Conservation (phyloP, 2,329 filamentous ascomycete species). For the Fusarium torreyae region DNA sequence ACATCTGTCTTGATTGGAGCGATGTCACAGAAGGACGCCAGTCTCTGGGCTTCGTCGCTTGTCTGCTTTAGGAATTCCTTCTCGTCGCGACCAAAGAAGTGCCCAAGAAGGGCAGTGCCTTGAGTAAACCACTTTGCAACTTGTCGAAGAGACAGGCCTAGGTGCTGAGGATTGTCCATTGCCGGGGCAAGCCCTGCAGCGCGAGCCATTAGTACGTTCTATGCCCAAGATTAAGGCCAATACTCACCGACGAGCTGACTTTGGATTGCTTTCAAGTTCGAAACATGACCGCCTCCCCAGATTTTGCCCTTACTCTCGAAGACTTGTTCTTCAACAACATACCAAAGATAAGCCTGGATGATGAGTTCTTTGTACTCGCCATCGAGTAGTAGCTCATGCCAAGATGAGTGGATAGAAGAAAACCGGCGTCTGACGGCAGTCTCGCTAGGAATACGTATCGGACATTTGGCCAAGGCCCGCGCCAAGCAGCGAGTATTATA, state of each 20-base stretch:
- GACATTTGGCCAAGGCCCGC: too few relatives aligned
- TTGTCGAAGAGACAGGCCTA: background rate
- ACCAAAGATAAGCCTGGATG: slow-evolving; percentile 3
- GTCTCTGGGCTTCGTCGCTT: accelerated
- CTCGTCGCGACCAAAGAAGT: background rate
- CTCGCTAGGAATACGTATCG: too few relatives aligned
- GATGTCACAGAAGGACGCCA: background rate
- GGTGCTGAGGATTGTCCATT: too few relatives aligned
- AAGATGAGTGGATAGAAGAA: too few relatives aligned
- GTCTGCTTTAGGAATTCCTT: background rate
- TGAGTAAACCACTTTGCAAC: slow-evolving; percentile 10
- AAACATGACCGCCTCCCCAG: background rate
- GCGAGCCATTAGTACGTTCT: too few relatives aligned
- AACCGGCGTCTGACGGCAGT: too few relatives aligned
- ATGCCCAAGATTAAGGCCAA: too few relatives aligned
- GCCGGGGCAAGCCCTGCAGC: background rate
- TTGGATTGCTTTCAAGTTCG: too few relatives aligned
- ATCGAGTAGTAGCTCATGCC: too few relatives aligned
- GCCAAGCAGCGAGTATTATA: too few relatives aligned
- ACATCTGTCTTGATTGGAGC: too few relatives aligned
- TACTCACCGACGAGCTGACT: slow-evolving; percentile 6
- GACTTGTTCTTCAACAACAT: background rate
- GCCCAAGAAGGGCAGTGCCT: background rate
- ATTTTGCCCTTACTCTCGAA: background rate
- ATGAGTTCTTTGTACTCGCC: too few relatives aligned